Conservation (phyloP, 2,329 filamentous ascomycete species). For the Aureobasidium sp. region DNA sequence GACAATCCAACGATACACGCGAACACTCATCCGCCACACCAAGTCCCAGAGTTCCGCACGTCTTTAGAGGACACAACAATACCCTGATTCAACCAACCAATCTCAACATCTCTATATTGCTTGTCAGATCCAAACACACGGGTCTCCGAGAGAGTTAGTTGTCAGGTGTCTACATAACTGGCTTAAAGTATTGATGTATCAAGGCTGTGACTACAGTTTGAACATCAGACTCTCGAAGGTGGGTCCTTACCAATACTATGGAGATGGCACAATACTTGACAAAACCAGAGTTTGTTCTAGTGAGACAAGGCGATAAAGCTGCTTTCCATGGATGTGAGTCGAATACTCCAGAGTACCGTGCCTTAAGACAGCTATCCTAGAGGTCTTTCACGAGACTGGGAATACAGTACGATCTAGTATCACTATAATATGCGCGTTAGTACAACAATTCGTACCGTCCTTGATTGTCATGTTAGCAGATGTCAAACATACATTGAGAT, state of each 20-base stretch:
- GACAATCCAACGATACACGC: too few species aligned
- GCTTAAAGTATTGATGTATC: too few species aligned
- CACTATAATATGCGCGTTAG: not conserved
- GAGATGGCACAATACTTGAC: not conserved
- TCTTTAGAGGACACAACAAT: too few species aligned
- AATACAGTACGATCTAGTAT: not conserved
- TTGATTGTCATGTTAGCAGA: not conserved
- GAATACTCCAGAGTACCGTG: not conserved
- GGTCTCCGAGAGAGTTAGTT: too few species aligned
- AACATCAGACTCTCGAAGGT: not conserved
- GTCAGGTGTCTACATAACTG: too few species aligned
- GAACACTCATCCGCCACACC: too few species aligned
- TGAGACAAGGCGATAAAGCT: not conserved
- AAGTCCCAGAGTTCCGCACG: too few species aligned
- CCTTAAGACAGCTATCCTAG: not conserved
- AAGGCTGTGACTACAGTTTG: too few species aligned
- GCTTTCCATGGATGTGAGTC: not conserved
- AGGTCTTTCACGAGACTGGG: not conserved
- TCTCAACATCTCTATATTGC: too few species aligned
- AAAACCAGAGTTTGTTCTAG: not conserved
- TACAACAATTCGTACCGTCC: not conserved
- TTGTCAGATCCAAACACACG: too few species aligned
- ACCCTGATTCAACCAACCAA: too few species aligned
- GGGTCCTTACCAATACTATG: not conserved
- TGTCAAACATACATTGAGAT: not conserved